Evolutionary conservation across 1,139 yeast species (phyloP).

Genomic region (Candida labiduridarum): DNA sequence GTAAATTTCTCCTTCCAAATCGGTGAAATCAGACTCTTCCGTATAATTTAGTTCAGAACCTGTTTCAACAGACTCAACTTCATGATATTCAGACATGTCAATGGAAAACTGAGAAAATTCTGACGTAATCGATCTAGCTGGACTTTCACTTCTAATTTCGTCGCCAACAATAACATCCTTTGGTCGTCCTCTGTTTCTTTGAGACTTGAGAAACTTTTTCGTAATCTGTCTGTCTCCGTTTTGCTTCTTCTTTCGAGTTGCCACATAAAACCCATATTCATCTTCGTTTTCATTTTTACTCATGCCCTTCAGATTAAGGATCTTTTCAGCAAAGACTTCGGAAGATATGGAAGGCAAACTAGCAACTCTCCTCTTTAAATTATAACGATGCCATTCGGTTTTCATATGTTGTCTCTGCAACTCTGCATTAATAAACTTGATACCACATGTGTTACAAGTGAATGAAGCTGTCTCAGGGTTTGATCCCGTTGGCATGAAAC

Average conservation of each 20-base stretch:
- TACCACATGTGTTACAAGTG: conserved; percentile 88
- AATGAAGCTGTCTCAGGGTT: conserved; percentile 41
- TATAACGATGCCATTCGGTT: conserved; percentile 94
- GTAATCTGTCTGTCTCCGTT: conserved; percentile 23
- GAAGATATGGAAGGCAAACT: conserved; percentile 77
- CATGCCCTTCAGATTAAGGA: conserved; percentile 28
- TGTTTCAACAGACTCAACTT: conserved; percentile 37
- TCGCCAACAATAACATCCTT: conserved; percentile 10
- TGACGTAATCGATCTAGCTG: conserved; percentile 56
- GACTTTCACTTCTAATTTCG: conserved; percentile 45
- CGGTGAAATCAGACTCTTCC: conserved; percentile 45
- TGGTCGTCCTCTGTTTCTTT: conserved; percentile 16
- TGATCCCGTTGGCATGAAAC: conserved; percentile 35
- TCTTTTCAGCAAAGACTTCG: conserved; percentile 79
- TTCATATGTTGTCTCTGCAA: conserved; percentile 92
- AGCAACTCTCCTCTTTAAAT: conserved; percentile 90
- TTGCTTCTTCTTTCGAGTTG: conserved; percentile 27
- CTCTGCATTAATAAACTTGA: conserved; percentile 75
- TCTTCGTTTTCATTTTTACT: conserved; percentile 52
- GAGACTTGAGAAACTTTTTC: conserved; percentile 20
- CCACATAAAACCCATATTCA: conserved; percentile 63
- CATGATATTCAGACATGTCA: conserved; percentile 47
- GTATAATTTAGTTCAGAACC: conserved; percentile 52
- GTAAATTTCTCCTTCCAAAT: conserved; percentile 24
- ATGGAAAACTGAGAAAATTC: conserved; percentile 66